Evolutionary conservation across 805 yeast genomes (phyloP).

Genomic region (Tetrapisispora namnaoensis): DNA sequence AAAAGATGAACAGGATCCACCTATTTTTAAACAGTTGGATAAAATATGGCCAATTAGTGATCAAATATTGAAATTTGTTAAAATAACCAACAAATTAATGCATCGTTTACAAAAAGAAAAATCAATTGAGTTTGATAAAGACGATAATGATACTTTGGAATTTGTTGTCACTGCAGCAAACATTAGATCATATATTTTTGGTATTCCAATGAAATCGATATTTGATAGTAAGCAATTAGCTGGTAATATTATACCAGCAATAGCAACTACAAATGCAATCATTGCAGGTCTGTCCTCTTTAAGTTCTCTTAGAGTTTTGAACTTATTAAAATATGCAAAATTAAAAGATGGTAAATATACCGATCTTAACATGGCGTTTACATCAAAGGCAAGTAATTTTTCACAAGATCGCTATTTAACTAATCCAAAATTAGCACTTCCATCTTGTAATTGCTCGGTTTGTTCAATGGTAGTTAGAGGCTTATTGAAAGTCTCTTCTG

Average conservation of each 20-base stretch:
- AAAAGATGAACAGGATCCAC: constrained; percentile 5
- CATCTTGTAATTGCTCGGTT: constrained; percentile 64
- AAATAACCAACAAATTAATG: constrained; percentile 42
- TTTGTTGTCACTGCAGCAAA: constrained; percentile 85
- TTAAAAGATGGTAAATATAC: constrained; percentile 26
- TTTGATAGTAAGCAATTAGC: constrained; percentile 92
- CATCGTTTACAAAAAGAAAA: constrained; percentile 34
- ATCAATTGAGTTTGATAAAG: constrained; percentile 73
- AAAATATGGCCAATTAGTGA: constrained; percentile 53
- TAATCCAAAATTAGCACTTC: constrained; percentile 48
- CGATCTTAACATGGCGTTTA: constrained; percentile 37
- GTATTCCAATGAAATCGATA: constrained; percentile 60
- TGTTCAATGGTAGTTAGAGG: constrained; percentile 48
- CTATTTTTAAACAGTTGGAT: constrained; percentile 20
- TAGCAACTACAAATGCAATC: constrained; percentile 95
- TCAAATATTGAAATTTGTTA: constrained; percentile 48
- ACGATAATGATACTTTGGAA: constrained; percentile 81
- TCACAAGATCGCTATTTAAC: constrained; percentile 47
- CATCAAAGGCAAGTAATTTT: constrained; percentile 40
- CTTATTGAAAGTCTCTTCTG: constrained; percentile 29
- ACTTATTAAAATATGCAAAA: constrained; percentile 25
- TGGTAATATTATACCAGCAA: constrained; percentile 96
- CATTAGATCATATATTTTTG: constrained; percentile 59
- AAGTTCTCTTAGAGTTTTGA: constrained; percentile 51
- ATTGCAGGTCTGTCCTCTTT: constrained; percentile 83